These are phyloP conservation scores for Asparagopsis taxiformis DNA, from an alignment of 31 red algal genomes.

Conservation along the genomic window DNA sequence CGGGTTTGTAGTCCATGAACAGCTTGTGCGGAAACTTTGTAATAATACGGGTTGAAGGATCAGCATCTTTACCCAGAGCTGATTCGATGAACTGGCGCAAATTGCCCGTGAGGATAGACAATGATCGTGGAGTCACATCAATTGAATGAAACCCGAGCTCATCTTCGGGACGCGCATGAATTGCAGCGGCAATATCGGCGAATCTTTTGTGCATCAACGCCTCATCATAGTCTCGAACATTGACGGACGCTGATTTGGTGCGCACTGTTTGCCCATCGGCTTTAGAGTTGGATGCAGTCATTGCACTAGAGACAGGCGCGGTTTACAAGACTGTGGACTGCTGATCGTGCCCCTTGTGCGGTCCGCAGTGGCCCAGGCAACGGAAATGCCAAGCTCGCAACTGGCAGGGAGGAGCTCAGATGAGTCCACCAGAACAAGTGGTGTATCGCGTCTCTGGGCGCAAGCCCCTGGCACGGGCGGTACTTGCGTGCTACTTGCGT, in stretches of 20 bases:
- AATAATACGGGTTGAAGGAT: slow-evolving; percentile 11
- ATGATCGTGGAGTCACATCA: slow-evolving; percentile 66
- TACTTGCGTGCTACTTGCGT: too few species aligned
- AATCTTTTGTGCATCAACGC: slow-evolving; percentile 55
- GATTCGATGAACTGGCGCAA: slow-evolving; percentile 64
- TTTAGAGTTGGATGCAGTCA: slow-evolving; percentile 6
- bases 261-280: slow-evolving; percentile 39
- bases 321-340: neutral
- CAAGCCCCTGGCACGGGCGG: too few species aligned
- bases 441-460: neutral
- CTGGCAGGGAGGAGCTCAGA: neutral
- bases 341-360: neutral
- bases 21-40: slow-evolving; percentile 51
- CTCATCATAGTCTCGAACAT: slow-evolving; percentile 58
- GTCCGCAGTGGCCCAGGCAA: neutral
- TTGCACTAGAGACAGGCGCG: neutral
- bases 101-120: slow-evolving; percentile 43
- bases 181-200: slow-evolving; percentile 29
- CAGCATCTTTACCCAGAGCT: slow-evolving; percentile 37
- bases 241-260: slow-evolving; percentile 52
- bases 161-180: slow-evolving; percentile 57
- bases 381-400: neutral
- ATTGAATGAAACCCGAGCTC: slow-evolving; percentile 63
- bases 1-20: slow-evolving; percentile 32
- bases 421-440: neutral